phyloP scores from a whole-genome alignment of 2,329 filamentous ascomycete genomes.

The Cladophialophora immunda region DNA sequence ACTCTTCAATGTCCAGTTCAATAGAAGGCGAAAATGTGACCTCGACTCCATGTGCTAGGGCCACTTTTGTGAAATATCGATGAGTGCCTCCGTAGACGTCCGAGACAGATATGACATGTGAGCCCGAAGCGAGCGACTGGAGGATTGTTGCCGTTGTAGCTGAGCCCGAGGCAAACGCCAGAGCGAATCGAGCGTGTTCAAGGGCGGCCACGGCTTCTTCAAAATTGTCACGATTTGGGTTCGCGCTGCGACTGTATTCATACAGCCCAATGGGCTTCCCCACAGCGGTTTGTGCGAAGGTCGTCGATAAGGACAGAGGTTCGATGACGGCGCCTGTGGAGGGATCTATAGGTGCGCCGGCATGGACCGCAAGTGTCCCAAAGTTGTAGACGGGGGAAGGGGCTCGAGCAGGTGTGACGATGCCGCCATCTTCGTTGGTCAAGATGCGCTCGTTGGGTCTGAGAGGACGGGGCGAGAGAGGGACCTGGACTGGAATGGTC shows the following conservation, averaged over 20 bases:
- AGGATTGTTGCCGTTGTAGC: slow-evolving; percentile 93
- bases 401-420: slow-evolving; percentile 77
- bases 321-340: slow-evolving; percentile 95
- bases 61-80: slow-evolving; percentile 98
- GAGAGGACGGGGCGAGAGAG: slow-evolving; percentile 37
- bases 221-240: slow-evolving; percentile 95
- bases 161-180: slow-evolving; percentile 93
- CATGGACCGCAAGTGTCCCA: slow-evolving; percentile 93
- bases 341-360: slow-evolving; percentile 89
- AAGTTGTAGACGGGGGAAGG: slow-evolving; percentile 81
- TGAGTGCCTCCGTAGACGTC: slow-evolving; percentile 99
- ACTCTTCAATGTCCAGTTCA: slow-evolving; percentile 81
- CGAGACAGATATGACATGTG: slow-evolving; percentile 94
- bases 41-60: slow-evolving; percentile 88
- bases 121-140: slow-evolving; percentile 87
- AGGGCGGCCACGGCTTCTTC: slow-evolving; percentile 90
- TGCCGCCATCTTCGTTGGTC: slow-evolving; percentile 60
- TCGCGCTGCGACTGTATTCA: slow-evolving; percentile 92
- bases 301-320: slow-evolving; percentile 94
- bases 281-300: slow-evolving; percentile 89
- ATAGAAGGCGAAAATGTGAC: slow-evolving; percentile 95
- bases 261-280: slow-evolving; percentile 87
- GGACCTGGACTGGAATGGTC: slow-evolving; percentile 22
- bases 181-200: slow-evolving; percentile 89
- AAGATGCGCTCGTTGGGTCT: slow-evolving; percentile 39